A percentile compares a stretch with the other conserved stretches of the same genome.
Evolutionary conservation across 2,329 filamentous ascomycete genomes (phyloP).

Genomic region (Cryphonectria nitschkei): DNA sequence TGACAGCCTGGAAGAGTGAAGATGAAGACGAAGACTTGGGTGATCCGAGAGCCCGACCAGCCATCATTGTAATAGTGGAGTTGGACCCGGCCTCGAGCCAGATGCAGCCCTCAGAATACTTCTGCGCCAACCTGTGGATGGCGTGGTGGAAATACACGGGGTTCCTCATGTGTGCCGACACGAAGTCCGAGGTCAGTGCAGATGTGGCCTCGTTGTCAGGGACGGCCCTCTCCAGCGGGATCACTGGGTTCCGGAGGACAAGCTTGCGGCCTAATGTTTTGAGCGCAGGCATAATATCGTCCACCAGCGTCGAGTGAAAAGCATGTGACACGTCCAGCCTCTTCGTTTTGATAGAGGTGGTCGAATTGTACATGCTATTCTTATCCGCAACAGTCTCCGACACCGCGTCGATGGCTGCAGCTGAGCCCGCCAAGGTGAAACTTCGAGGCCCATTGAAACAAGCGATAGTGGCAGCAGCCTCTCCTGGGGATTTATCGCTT

Average conservation of each 20-base stretch:
- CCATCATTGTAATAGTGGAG: slow-evolving; percentile 42
- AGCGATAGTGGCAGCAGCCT: slow-evolving; percentile 41
- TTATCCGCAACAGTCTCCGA: slow-evolving; percentile 3
- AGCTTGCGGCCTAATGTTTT: slow-evolving; percentile 38
- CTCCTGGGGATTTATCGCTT: neutral
- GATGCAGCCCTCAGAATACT: slow-evolving; percentile 32
- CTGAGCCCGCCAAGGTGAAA: slow-evolving; percentile 47
- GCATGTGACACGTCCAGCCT: slow-evolving; percentile 49
- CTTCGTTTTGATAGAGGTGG: slow-evolving; percentile 39
- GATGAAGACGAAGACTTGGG: slow-evolving; percentile 24
- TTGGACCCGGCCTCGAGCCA: slow-evolving; percentile 49
- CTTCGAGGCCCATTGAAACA: slow-evolving; percentile 51
- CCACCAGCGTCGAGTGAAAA: slow-evolving; percentile 50
- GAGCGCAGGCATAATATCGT: slow-evolving; percentile 39
- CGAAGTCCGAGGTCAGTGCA: slow-evolving; percentile 15
- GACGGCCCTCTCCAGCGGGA: slow-evolving; percentile 37
- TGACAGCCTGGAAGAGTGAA: slow-evolving; percentile 34
- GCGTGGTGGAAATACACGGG: slow-evolving; percentile 51
- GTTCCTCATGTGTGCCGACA: slow-evolving; percentile 44
- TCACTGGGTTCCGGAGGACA: slow-evolving; percentile 37
- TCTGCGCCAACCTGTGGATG: slow-evolving; percentile 23
- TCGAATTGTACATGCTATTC: slow-evolving; percentile 38
- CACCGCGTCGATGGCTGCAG: slow-evolving; percentile 38
- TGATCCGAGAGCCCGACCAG: slow-evolving; percentile 31
- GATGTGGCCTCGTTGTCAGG: neutral